These are phyloP conservation scores for Ceratocystis eucalypticola DNA, from an alignment of 2,329 filamentous ascomycete genomes.

Conservation along the genomic window DNA sequence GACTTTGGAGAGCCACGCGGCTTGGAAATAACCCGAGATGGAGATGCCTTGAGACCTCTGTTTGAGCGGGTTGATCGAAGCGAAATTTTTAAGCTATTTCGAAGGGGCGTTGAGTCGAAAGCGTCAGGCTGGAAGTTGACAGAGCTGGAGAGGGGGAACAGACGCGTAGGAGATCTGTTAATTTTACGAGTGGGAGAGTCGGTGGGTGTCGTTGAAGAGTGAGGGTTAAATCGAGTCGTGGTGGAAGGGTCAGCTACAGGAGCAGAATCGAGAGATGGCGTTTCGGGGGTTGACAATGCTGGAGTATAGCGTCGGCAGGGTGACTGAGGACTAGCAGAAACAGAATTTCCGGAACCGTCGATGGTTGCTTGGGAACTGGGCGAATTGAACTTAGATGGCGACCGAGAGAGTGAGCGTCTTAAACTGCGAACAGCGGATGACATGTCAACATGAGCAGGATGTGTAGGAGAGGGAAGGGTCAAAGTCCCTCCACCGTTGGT, in stretches of 20 bases:
- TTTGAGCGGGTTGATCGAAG: slow-evolving; percentile 49
- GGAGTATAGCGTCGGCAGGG: slow-evolving; percentile 33
- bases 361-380: slow-evolving; percentile 13
- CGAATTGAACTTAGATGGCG: slow-evolving; percentile 66
- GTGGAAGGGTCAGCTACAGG: background rate
- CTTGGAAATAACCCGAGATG: slow-evolving; percentile 44
- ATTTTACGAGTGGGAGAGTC: slow-evolving; percentile 23
- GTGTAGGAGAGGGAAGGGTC: slow-evolving; percentile 75
- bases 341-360: slow-evolving; percentile 41
- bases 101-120: slow-evolving; percentile 35
- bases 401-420: slow-evolving; percentile 76
- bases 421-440: slow-evolving; percentile 70
- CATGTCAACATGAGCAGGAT: slow-evolving; percentile 69
- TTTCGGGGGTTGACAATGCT: slow-evolving; percentile 17
- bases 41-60: slow-evolving; percentile 33
- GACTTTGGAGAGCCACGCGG: slow-evolving; percentile 63
- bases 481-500: slow-evolving; percentile 55
- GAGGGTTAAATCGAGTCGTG: slow-evolving; percentile 9
- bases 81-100: slow-evolving; percentile 51
- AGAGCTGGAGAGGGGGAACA: slow-evolving; percentile 15
- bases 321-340: slow-evolving; percentile 39
- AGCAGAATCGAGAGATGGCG: slow-evolving; percentile 12
- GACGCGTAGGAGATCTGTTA: slow-evolving; percentile 16
- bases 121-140: slow-evolving; percentile 44
- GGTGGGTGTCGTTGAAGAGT: slow-evolving; percentile 12